A percentile compares a stretch with the other conserved stretches of the same genome.
Evolutionary conservation across 306 rosid species (phyloP).

Genomic region (Acacia crassicarpa): DNA sequence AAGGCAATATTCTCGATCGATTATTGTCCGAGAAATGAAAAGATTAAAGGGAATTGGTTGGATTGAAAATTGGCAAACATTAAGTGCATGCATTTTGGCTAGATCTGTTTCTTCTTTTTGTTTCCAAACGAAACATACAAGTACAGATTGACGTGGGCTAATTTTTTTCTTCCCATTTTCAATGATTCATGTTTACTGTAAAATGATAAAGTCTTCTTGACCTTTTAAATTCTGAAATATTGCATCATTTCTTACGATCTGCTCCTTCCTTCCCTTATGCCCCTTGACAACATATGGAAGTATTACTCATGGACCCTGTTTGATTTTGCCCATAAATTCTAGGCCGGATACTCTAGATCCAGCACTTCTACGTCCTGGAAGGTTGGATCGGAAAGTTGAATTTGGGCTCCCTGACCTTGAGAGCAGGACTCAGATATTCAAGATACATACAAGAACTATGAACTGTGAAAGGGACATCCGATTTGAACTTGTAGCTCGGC

Average conservation of each 20-base stretch:
- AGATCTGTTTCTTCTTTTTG: background rate
- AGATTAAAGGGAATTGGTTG: background rate
- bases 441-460: conserved; percentile 87
- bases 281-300: background rate
- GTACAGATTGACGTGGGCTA: background rate
- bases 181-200: background rate
- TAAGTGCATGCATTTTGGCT: background rate
- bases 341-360: conserved; percentile 95
- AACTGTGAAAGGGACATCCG: conserved; percentile 84
- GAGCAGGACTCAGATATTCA: conserved; percentile 82
- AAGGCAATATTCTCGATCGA: background rate
- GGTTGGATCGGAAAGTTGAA: conserved; percentile 88
- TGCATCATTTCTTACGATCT: background rate
- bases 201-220: background rate
- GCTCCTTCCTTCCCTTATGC: background rate
- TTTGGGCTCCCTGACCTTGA: conserved; percentile 94
- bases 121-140: background rate
- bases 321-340: conserved; percentile 25
- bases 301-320: background rate
- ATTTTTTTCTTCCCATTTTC: background rate
- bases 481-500: conserved; percentile 86
- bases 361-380: conserved; percentile 80
- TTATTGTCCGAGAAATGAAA: background rate
- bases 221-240: conserved; percentile 2
- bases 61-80: background rate